A percentile compares a stretch with the other conserved stretches of the same genome.
phyloP scores from a whole-genome alignment of 352 stramenopile genomes.

The Pythium volutum region DNA sequence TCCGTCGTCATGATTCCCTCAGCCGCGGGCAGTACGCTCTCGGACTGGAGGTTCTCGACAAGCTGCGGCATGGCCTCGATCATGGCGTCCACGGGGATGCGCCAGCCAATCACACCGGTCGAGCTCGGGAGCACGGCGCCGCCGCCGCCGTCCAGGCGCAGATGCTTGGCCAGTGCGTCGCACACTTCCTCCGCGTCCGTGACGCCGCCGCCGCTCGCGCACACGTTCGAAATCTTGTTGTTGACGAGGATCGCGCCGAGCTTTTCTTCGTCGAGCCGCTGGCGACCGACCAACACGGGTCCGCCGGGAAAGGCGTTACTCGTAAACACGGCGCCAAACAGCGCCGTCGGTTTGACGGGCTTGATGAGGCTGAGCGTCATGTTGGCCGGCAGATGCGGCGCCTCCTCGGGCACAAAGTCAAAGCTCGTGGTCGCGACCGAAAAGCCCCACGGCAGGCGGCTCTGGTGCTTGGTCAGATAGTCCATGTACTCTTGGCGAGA shows the following conservation, averaged over 20 bases:
- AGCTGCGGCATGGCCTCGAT: conserved; percentile 73
- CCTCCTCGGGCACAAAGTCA: conserved; percentile 81
- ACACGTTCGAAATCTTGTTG: conserved; percentile 99
- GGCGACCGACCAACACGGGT: conserved; percentile 89
- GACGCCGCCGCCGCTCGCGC: conserved; percentile 90
- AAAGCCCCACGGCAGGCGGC: conserved; percentile 85
- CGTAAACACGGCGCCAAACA: conserved; percentile 91
- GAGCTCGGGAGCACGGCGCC: conserved; percentile 92
- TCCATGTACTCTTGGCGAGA: conserved; percentile 81
- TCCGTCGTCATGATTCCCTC: conserved; percentile 98
- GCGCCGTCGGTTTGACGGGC: conserved; percentile 72
- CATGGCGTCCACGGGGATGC: conserved; percentile 93
- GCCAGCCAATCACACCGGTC: conserved; percentile 98
- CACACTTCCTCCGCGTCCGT: conserved; percentile 94
- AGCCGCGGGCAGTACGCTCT: conserved; percentile 91
- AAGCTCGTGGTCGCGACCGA: conserved; percentile 77
- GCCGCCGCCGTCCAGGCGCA: conserved; percentile 77
- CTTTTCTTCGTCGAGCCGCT: conserved; percentile 84
- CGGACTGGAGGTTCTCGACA: conserved; percentile 89
- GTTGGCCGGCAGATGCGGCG: conserved; percentile 64
- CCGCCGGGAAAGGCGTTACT: conserved; percentile 89
- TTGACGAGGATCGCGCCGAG: conserved; percentile 97
- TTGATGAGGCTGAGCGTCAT: conserved; percentile 91
- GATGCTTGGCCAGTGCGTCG: conserved; percentile 87
- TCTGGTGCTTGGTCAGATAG: conserved; percentile 71